Conservation (phyloP, 306 rosid species). For the Citrullus colocynthis region DNA sequence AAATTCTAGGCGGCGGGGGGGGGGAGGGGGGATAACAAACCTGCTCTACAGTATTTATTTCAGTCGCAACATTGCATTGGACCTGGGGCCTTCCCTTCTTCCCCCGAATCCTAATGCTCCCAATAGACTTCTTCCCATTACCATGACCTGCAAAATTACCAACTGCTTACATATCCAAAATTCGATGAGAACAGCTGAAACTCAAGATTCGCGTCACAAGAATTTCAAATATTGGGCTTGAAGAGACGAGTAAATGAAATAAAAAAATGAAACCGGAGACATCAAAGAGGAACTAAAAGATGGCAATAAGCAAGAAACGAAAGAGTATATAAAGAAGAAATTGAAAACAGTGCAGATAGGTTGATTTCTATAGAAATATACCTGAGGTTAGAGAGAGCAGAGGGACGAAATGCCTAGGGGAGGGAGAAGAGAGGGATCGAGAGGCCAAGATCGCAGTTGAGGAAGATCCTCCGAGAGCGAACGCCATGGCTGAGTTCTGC, state of each 20-base stretch:
- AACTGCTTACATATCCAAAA: conserved; percentile 6
- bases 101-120: conserved; percentile 44
- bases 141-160: conserved; percentile 38
- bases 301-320: neutral
- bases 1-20: neutral
- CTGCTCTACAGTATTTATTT: conserved; percentile 63
- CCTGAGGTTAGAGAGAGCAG: conserved; percentile 44
- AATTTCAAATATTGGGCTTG: neutral
- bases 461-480: conserved; percentile 58
- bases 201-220: conserved; percentile 1
- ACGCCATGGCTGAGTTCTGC: conserved; percentile 38
- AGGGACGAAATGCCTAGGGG: conserved; percentile 32
- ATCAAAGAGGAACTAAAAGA: neutral
- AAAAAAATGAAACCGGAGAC: neutral
- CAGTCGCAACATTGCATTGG: conserved; percentile 66
- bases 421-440: conserved; percentile 28
- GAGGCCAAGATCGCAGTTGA: conserved; percentile 50
- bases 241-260: neutral
- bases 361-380: conserved; percentile 11
- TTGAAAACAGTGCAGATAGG: neutral
- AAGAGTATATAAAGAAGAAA: neutral
- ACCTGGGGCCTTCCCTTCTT: conserved; percentile 50
- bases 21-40: conserved; percentile 11
- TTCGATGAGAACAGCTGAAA: conserved; percentile 1
- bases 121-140: conserved; percentile 36